Conservation (phyloP, 495 filamentous ascomycete species). For the Penicillium flavigenum region DNA sequence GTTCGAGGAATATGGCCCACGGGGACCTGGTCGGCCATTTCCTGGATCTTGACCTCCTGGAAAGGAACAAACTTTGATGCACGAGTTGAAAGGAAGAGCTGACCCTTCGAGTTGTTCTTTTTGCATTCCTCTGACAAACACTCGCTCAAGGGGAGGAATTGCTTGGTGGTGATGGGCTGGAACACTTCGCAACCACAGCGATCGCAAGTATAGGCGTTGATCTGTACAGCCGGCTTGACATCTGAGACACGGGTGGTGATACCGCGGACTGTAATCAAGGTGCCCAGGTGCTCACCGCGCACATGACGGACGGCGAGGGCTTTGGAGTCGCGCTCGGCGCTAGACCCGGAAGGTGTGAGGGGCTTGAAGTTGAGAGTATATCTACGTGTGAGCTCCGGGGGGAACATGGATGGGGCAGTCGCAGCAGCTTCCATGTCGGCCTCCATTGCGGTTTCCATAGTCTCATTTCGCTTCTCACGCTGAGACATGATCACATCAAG, state of each 20-base stretch:
- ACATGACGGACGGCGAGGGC: conserved; percentile 92
- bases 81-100: conserved; percentile 87
- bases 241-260: conserved; percentile 95
- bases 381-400: conserved; percentile 84
- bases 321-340: conserved; percentile 63
- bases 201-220: conserved; percentile 97
- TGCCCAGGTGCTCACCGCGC: conserved; percentile 84
- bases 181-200: conserved; percentile 96
- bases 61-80: conserved; percentile 97
- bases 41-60: conserved; percentile 98
- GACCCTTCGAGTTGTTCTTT: conserved; percentile 86
- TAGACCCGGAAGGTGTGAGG: conserved; percentile 65
- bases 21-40: conserved; percentile 96
- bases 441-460: conserved; percentile 64
- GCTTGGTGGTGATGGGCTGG: conserved; percentile 89
- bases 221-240: conserved; percentile 94
- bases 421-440: conserved; percentile 59
- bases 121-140: conserved; percentile 88
- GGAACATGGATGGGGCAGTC: conserved; percentile 62
- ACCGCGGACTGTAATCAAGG: conserved; percentile 90
- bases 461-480: conserved; percentile 80
- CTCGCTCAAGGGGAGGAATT: conserved; percentile 78
- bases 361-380: conserved; percentile 97
- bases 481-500: conserved; percentile 94
- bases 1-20: conserved; percentile 95